A percentile compares a stretch with the other conserved stretches of the same genome.
Evolutionary conservation across 805 yeast genomes (phyloP).

Genomic region (Yarrowia osloensis): DNA sequence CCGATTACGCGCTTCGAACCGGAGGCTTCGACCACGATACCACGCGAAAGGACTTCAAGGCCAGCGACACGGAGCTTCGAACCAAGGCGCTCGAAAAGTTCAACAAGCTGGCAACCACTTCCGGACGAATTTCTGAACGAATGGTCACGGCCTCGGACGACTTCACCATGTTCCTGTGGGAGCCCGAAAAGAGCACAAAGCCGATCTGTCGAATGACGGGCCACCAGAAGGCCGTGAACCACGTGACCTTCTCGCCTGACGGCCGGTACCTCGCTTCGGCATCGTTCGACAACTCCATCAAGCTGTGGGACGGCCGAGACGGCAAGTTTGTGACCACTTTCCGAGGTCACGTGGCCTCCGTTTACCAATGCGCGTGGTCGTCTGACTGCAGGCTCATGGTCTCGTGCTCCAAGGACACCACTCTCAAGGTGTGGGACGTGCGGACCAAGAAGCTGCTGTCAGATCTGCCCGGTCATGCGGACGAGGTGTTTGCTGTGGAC

Average conservation of each 20-base stretch:
- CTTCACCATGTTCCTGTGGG: conserved; percentile 97
- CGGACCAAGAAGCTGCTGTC: conserved; percentile 78
- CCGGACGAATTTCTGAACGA: conserved; percentile 63
- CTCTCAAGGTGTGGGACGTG: conserved; percentile 94
- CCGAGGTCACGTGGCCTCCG: conserved; percentile 97
- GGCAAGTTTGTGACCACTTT: conserved; percentile 89
- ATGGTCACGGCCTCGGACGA: conserved; percentile 96
- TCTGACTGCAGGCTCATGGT: conserved; percentile 89
- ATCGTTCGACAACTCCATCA: conserved; percentile 92
- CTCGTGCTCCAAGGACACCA: conserved; percentile 93
- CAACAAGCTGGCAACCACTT: conserved; percentile 61
- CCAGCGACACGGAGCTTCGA: conserved; percentile 51
- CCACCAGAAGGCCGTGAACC: conserved; percentile 94
- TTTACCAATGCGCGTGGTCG: conserved; percentile 97
- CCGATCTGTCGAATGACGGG: conserved; percentile 96
- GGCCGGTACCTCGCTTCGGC: conserved; percentile 89
- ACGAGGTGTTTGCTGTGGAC: conserved; percentile 95
- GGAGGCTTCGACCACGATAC: conserved; percentile 86
- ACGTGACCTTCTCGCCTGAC: conserved; percentile 94
- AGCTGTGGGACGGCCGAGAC: conserved; percentile 92
- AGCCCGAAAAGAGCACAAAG: conserved; percentile 74
- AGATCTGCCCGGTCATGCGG: conserved; percentile 94
- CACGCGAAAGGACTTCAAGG: conserved; percentile 38
- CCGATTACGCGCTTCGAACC: conserved; percentile 81
- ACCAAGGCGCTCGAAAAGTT: conserved; percentile 60